phyloP scores from a whole-genome alignment of 192 early-diverging fungal genomes.

The Coemansia sp. region DNA sequence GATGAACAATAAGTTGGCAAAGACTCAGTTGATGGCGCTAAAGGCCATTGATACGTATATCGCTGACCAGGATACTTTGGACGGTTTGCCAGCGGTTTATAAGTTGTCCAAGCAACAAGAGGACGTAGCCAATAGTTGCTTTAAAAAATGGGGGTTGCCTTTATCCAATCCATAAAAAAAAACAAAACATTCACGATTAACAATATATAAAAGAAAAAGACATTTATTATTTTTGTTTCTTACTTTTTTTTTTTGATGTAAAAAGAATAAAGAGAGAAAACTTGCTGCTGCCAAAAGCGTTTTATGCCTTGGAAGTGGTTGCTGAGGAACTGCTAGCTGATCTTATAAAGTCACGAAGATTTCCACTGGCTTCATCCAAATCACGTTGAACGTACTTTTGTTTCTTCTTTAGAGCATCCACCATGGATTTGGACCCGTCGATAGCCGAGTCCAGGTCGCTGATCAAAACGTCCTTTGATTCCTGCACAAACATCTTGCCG shows the following conservation, averaged over 20 bases:
- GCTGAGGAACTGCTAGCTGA: conserved; percentile 12
- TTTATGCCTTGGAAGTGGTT: not conserved
- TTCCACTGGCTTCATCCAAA: conserved; percentile 34
- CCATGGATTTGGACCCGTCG: conserved; percentile 7
- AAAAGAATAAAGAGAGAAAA: too few relatives aligned
- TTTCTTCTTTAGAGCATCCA: conserved; percentile 48
- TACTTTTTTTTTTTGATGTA: too few relatives aligned
- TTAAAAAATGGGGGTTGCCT: conserved; percentile 22
- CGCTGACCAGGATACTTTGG: not conserved
- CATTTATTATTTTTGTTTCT: not conserved
- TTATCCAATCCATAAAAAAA: not conserved
- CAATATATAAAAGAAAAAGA: not conserved
- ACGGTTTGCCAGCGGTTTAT: not conserved
- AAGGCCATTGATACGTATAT: conserved; percentile 1
- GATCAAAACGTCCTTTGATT: conserved; percentile 26
- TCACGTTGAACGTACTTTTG: conserved; percentile 53
- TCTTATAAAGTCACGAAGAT: conserved; percentile 39
- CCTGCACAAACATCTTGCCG: conserved; percentile 56
- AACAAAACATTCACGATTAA: not conserved
- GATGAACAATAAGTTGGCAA: conserved; percentile 17
- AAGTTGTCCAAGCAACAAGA: conserved; percentile 12
- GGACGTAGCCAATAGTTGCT: conserved; percentile 21
- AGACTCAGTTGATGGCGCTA: conserved; percentile 15
- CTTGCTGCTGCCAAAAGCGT: too few relatives aligned
- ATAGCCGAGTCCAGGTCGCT: conserved; percentile 34